Base-by-base conservation (phyloP, 129 eudicot genomes). In the Chrysanthemum makinoi region DNA sequence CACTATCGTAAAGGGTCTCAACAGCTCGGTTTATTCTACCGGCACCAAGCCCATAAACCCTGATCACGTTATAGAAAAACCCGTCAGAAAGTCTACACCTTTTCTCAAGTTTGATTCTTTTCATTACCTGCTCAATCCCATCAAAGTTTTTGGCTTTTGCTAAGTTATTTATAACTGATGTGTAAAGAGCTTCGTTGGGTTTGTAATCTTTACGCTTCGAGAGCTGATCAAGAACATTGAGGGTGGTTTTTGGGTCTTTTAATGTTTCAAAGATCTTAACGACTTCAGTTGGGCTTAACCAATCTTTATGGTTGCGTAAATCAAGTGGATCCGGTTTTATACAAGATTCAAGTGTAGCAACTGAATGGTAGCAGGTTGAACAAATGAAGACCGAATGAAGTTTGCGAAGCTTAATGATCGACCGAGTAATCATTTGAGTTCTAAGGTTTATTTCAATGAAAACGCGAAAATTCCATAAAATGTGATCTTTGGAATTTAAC, bases 251-350 rank as follows among this genome's bases (percentile, higher is more conserved):
- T 8, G 96, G 95, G 69, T 89, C 84, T 80, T 79, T 77, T 63
- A 85, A 82, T 63, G 75, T 66, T 68, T 82, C 85, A 70, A 92
- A 89, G 35, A 92, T 80, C 66, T 84, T 76, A 82, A 83, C 55
- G 53, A 77, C 88, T 77, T 92, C 89, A 50, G 75, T 81, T 44
- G 82, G 89, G 85, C 96, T 86, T 79, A 89, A 65, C 98, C 98
- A 89, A 79, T 92, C 98, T 84, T 82, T 91, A 70, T 91, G 90
- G 56, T 74, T 72, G 59, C 73, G 65, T 74, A 86, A 68, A 55
- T 82, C 83, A 69, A 72, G 48, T 4, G 57, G 69, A 70, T 69
- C 52, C 6, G 73, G 64, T 24, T 61, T 80, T 59, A 10, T 80
- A 10, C 57, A 59, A 2, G 85, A 39, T 4, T 49, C 18, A 43